Percentiles rank a stretch among this genome's conserved stretches.
Evolutionary conservation across 1,139 yeast species (phyloP).

Genomic region (Geotrichum fermentans): DNA sequence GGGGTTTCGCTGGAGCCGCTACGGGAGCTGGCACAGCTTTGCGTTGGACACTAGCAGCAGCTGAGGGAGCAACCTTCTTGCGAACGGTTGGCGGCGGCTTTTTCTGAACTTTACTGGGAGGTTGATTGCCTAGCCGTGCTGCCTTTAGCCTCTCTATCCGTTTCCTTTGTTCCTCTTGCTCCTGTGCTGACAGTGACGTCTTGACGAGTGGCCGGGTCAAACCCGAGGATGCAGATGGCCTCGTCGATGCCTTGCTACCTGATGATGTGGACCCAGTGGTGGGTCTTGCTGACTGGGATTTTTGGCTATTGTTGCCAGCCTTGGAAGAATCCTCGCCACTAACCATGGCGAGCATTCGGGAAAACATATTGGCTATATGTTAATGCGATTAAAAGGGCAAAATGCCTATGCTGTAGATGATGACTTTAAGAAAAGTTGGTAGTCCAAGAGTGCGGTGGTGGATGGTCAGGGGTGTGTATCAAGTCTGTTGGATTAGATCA

Average conservation of each 20-base stretch:
- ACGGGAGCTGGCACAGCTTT: constrained; percentile 10
- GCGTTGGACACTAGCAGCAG: constrained; percentile 17
- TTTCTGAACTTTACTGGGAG: constrained; percentile 20
- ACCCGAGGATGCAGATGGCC: constrained; percentile 2
- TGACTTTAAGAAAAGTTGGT: not conserved
- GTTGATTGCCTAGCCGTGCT: constrained; percentile 23
- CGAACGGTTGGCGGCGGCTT: constrained; percentile 15
- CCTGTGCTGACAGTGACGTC: constrained; percentile 25
- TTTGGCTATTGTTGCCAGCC: not conserved
- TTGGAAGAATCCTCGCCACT: constrained; percentile 14
- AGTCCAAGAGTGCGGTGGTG: not conserved
- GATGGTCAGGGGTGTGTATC: too few relatives aligned
- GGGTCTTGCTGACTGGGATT: not conserved
- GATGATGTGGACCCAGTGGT: not conserved
- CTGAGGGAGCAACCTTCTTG: constrained; percentile 18
- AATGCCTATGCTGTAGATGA: too few relatives aligned
- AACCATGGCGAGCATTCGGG: constrained; percentile 30
- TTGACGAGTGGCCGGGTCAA: constrained; percentile 5
- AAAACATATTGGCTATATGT: constrained; percentile 19
- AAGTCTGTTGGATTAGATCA: too few relatives aligned
- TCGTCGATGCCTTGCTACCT: not conserved
- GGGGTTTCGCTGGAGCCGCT: constrained; percentile 18
- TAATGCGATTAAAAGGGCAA: not conserved
- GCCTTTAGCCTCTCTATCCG: constrained; percentile 33
- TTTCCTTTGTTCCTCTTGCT: constrained; percentile 28